Conservation (phyloP, 805 yeast genomes). For the Grigorovia jiainica region DNA sequence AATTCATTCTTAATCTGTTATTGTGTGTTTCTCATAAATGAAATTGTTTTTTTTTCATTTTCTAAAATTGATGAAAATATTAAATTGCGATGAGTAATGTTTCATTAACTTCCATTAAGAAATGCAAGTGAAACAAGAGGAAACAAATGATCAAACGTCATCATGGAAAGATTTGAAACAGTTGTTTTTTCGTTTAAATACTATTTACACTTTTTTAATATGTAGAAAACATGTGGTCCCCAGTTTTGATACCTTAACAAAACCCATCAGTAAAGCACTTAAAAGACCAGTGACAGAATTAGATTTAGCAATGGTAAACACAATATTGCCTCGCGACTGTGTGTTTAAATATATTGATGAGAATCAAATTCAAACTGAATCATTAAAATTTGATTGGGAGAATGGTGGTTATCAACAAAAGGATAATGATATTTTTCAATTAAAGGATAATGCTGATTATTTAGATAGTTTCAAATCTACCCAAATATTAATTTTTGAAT, state of each 20-base stretch:
- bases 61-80: too few species aligned
- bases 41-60: slow-evolving; percentile 1
- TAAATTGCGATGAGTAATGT: too few species aligned
- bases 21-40: too few species aligned
- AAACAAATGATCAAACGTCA: not conserved
- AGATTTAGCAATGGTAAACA: slow-evolving; percentile 58
- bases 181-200: slow-evolving; percentile 45
- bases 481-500: slow-evolving; percentile 64
- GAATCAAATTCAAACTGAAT: slow-evolving; percentile 42
- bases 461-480: slow-evolving; percentile 29
- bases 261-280: slow-evolving; percentile 43
- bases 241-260: slow-evolving; percentile 43
- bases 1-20: too few species aligned
- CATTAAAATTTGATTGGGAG: slow-evolving; percentile 30
- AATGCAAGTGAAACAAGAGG: not conserved
- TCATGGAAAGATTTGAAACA: slow-evolving; percentile 30
- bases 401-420: slow-evolving; percentile 47
- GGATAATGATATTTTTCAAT: slow-evolving; percentile 42
- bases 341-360: slow-evolving; percentile 72
- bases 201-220: slow-evolving; percentile 53
- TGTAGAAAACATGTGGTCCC: slow-evolving; percentile 53
- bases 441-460: slow-evolving; percentile 32
- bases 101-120: too few species aligned
- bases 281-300: slow-evolving; percentile 34
- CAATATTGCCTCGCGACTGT: slow-evolving; percentile 58